These are phyloP conservation scores for Tylopilus felleus DNA, from an alignment of 768 basidiomycete genomes.

Conservation along the genomic window DNA sequence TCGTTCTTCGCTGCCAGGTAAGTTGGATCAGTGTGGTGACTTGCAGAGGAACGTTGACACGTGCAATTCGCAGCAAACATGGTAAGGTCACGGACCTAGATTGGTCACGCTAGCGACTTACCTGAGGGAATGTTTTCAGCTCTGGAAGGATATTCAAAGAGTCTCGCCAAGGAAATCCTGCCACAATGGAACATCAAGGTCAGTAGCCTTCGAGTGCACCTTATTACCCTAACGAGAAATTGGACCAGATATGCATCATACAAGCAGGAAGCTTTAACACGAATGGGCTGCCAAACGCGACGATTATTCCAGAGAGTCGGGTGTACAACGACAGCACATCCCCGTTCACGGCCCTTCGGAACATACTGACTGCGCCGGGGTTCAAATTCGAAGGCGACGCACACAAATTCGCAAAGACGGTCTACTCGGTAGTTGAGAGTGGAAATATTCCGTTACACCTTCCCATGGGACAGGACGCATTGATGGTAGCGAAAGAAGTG, in stretches of 20 bases:
- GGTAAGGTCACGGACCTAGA: constrained; percentile 4
- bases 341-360: background rate
- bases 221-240: background rate
- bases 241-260: constrained; percentile 18
- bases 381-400: constrained; percentile 9
- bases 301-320: constrained; percentile 5
- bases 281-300: background rate
- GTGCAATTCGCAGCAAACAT: constrained; percentile 10
- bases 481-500: background rate
- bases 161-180: constrained; percentile 34
- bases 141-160: constrained; percentile 34
- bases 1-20: constrained; percentile 22
- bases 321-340: constrained; percentile 5
- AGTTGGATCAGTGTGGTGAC: background rate
- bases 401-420: constrained; percentile 4
- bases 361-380: background rate
- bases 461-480: constrained; percentile 12
- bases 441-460: constrained; percentile 12
- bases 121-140: constrained; percentile 15
- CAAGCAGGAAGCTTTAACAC: constrained; percentile 18
- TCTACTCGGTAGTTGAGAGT: constrained; percentile 5
- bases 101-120: background rate
- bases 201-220: background rate
- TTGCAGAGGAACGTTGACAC: constrained; percentile 8
- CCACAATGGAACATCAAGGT: constrained; percentile 42